Percentiles rank a stretch among this genome's conserved stretches.
Evolutionary conservation across 768 basidiomycete species (phyloP).

Genomic region (Tubosaeta brunneosetosa): DNA sequence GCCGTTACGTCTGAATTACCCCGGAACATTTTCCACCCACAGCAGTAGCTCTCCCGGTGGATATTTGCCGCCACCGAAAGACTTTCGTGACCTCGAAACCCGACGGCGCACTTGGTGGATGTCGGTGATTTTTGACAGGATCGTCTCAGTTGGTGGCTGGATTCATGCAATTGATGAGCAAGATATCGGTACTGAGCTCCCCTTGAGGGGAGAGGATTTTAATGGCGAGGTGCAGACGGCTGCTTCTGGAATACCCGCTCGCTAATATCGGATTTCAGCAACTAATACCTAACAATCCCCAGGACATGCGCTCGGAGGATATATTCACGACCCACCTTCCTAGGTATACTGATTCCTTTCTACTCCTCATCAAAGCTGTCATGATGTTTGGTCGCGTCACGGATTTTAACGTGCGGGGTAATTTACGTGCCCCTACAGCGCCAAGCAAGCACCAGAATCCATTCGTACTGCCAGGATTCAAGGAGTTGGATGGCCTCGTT

Average conservation of each 20-base stretch:
- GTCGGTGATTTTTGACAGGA: conserved; percentile 82
- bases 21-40: conserved; percentile 73
- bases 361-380: conserved; percentile 74
- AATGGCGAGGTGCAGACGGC: conserved; percentile 56
- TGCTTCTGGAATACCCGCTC: conserved; percentile 1
- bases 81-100: conserved; percentile 69
- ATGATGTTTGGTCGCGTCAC: conserved; percentile 86
- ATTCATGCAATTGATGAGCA: conserved; percentile 80
- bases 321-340: conserved; percentile 68
- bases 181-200: conserved; percentile 81
- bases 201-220: conserved; percentile 70
- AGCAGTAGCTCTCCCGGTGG: conserved; percentile 67
- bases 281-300: conserved; percentile 66
- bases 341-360: conserved; percentile 76
- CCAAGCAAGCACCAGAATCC: conserved; percentile 73
- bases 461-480: conserved; percentile 61
- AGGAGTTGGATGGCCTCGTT: conserved; percentile 65
- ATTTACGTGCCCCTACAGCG: conserved; percentile 59
- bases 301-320: conserved; percentile 58
- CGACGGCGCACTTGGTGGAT: conserved; percentile 89
- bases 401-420: conserved; percentile 76
- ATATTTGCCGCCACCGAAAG: conserved; percentile 76
- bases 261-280: conserved; percentile 37
- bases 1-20: conserved; percentile 79
- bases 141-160: conserved; percentile 80